A percentile compares a stretch with the other conserved stretches of the same genome.
Evolutionary conservation across 495 filamentous ascomycete species (phyloP).

Genomic region (Trichoderma virens): DNA sequence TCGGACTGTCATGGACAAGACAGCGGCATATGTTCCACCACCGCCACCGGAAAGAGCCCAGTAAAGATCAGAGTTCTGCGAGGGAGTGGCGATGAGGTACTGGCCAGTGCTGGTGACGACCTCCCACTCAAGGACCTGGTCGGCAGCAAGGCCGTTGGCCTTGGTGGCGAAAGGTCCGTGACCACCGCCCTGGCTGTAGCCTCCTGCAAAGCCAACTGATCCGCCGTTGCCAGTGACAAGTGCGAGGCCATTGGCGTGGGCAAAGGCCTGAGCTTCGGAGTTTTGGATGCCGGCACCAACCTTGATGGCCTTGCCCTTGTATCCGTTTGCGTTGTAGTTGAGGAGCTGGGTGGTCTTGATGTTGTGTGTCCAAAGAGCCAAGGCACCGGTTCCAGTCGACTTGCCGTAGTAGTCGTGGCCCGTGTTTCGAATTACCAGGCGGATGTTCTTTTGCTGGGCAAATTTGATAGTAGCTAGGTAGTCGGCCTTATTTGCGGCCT

Average conservation of each 20-base stretch:
- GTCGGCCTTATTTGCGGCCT: constrained; percentile 35
- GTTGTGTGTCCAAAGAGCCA: constrained; percentile 57
- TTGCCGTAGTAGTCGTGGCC: constrained; percentile 54
- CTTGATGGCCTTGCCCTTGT: constrained; percentile 37
- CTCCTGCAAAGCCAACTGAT: constrained; percentile 45
- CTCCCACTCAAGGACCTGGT: constrained; percentile 35
- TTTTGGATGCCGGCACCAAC: constrained; percentile 44
- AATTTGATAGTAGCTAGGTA: constrained; percentile 46
- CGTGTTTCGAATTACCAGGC: constrained; percentile 58
- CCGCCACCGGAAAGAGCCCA: constrained; percentile 51
- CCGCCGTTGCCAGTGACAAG: constrained; percentile 39
- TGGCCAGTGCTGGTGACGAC: constrained; percentile 43
- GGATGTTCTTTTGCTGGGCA: constrained; percentile 47
- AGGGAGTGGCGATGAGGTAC: constrained; percentile 34
- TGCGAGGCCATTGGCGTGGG: constrained; percentile 31
- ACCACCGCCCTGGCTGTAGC: constrained; percentile 56
- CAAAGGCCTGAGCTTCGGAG: constrained; percentile 30
- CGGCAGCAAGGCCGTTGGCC: constrained; percentile 41
- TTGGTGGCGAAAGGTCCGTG: constrained; percentile 36
- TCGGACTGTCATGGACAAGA: constrained; percentile 32
- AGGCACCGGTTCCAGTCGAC: constrained; percentile 48
- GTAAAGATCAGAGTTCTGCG: constrained; percentile 43
- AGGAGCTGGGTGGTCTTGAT: constrained; percentile 44
- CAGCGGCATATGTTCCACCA: constrained; percentile 43
- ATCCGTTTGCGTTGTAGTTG: constrained; percentile 30